Conservation (phyloP, 1,284 basidiomycete genomes). For the Cutaneotrichosporon curvatum region DNA sequence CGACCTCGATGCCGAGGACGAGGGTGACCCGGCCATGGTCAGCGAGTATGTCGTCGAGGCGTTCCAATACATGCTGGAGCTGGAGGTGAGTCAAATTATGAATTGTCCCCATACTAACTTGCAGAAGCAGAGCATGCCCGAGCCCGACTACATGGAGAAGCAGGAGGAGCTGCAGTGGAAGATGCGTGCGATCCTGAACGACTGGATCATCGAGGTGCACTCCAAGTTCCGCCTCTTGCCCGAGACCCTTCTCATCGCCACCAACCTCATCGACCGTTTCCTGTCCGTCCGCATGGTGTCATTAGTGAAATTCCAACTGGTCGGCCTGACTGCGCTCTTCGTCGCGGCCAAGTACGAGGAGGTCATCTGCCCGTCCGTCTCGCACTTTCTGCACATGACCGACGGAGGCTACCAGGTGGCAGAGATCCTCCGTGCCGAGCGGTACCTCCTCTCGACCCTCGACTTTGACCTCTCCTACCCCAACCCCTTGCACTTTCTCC, state of each 20-base stretch:
- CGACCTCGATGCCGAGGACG: constrained; percentile 87
- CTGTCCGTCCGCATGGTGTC: constrained; percentile 83
- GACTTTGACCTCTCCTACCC: constrained; percentile 89
- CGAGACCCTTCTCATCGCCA: constrained; percentile 89
- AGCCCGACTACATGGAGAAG: constrained; percentile 80
- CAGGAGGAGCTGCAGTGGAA: constrained; percentile 88
- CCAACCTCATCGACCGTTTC: constrained; percentile 97
- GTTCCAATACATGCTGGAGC: constrained; percentile 78
- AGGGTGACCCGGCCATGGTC: constrained; percentile 94
- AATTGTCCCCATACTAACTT: no score
- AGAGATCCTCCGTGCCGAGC: constrained; percentile 89
- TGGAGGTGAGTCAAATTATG: constrained; percentile 54
- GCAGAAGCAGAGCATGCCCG: constrained; percentile 75
- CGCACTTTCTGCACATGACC: constrained; percentile 80
- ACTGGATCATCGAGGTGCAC: constrained; percentile 97
- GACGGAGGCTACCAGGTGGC: constrained; percentile 78
- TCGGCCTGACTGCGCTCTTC: constrained; percentile 90
- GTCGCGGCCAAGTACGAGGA: constrained; percentile 95
- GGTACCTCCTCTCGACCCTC: constrained; percentile 84
- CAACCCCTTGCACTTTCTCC: constrained; percentile 86
- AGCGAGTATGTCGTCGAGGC: constrained; percentile 94
- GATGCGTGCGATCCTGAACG: constrained; percentile 88
- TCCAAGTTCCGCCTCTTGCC: constrained; percentile 86
- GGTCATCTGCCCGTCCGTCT: constrained; percentile 81
- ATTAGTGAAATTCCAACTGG: constrained; percentile 86